These are phyloP conservation scores for Lepidium didymum DNA, from an alignment of 345 rosid species.

Conservation along the genomic window DNA sequence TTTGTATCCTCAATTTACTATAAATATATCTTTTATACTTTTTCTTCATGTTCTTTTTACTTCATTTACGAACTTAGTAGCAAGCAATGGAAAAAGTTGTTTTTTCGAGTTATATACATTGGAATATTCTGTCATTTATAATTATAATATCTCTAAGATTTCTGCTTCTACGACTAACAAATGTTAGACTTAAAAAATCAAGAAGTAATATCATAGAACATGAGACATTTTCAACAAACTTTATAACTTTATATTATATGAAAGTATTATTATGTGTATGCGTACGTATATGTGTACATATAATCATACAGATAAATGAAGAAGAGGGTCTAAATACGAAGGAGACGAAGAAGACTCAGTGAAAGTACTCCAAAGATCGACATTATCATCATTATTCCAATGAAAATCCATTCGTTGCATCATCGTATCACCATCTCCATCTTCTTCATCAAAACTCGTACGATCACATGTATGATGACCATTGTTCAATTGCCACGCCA, in stretches of 20 bases:
- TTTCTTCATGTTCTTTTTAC: too few species aligned
- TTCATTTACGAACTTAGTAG: too few species aligned
- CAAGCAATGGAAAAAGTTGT: too few species aligned
- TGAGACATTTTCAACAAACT: neutral
- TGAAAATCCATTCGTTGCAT: constrained; percentile 28
- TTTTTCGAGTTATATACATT: too few species aligned
- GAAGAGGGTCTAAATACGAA: constrained; percentile 55
- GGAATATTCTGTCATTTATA: neutral
- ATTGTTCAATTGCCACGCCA: constrained; percentile 85
- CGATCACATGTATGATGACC: constrained; percentile 43
- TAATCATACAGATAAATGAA: constrained; percentile 65
- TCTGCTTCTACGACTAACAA: neutral
- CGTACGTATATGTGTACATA: constrained; percentile 6
- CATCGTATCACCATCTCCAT: constrained; percentile 33
- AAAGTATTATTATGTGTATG: neutral
- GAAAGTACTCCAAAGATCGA: constrained; percentile 58
- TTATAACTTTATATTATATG: neutral
- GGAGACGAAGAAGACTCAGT: constrained; percentile 49
- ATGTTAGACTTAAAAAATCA: neutral
- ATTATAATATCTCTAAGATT: neutral
- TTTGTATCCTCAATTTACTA: too few species aligned
- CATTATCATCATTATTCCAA: constrained; percentile 29
- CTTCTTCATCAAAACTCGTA: constrained; percentile 33
- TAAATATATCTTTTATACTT: too few species aligned
- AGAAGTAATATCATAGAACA: neutral